phyloP scores from a whole-genome alignment of 495 filamentous ascomycete species.

The Haplographium delicatum region DNA sequence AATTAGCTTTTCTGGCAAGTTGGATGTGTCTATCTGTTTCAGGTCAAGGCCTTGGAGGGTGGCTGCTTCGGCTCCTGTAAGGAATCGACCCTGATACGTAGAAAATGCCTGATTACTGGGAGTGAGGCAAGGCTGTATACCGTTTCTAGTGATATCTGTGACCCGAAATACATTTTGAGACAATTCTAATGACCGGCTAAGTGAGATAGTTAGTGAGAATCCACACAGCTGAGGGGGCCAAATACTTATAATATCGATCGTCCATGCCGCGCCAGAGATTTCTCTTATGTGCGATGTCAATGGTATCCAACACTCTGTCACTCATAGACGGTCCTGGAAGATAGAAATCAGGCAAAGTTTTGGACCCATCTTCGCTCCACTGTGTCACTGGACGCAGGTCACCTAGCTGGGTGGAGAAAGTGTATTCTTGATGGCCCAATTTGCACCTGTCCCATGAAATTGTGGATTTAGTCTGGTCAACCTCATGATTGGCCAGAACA shows the following conservation, averaged over 20 bases:
- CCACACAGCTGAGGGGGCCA: constrained; percentile 14
- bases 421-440: constrained; percentile 48
- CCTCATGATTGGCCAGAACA: constrained; percentile 23
- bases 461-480: constrained; percentile 24
- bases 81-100: constrained; percentile 54
- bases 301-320: constrained; percentile 59
- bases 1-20: constrained; percentile 58
- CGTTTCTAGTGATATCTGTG: constrained; percentile 41
- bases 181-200: constrained; percentile 55
- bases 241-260: constrained; percentile 57
- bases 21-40: constrained; percentile 54
- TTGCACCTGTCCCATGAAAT: constrained; percentile 55
- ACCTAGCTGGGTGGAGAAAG: constrained; percentile 42
- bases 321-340: constrained; percentile 23
- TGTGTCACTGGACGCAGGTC: constrained; percentile 47
- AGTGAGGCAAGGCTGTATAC: constrained; percentile 66
- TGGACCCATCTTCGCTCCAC: constrained; percentile 49
- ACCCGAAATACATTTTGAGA: constrained; percentile 72
- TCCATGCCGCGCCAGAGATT: constrained; percentile 45
- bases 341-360: constrained; percentile 45
- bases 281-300: constrained; percentile 58
- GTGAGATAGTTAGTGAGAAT: constrained; percentile 7
- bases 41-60: constrained; percentile 68
- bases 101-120: constrained; percentile 60
- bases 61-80: constrained; percentile 63